Base-by-base conservation (phyloP, 192 early-diverging fungal genomes). In the Backusella psychrophila region DNA sequence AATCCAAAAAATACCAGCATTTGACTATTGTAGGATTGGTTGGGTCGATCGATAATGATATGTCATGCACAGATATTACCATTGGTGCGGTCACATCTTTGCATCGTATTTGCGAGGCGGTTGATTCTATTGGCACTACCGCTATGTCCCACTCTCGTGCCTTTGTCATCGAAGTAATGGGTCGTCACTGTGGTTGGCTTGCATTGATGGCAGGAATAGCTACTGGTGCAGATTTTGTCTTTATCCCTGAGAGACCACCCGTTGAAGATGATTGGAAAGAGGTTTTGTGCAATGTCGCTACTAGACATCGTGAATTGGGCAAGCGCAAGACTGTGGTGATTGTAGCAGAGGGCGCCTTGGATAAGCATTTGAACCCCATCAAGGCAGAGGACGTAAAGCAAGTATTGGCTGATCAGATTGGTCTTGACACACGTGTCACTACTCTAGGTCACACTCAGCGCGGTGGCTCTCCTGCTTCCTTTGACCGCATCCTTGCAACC, bases 121-220 rank as follows among this genome's bases (percentile, higher is more conserved):
- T 99, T 1, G 97, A 99, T 78, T 92, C 94, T 0, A 93, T 99
- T 41, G 89, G 91, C 0, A 94, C 94, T 38, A 99, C 97, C 4
- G 97, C 97, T 0, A 87, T 91, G 44, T 95, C 94, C 72, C 97
- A 99, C 79, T 94, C 95, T 65, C 93, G 97, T 65, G 97, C 97
- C 4, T 99, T 99, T 80, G 95, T 99, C 9, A 90, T 99, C 52
- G 97, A 99, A 80, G 97, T 97, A 35, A 99, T 99, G 97, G 97
- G 96, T 5, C 91, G 97, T 35, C 95, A 98, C 78, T 99, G 97
- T 81, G 97, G 97, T 29, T 99, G 97, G 97, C 81, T 96, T 42
- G 94, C 93, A 31, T 83, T 95, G 14, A 93, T 91, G 84, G 93
- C 94, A 3, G 94, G 90, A 4, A 92, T 95, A 59, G 90, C 90